phyloP scores from a whole-genome alignment of 2,329 filamentous ascomycete genomes.

The Dothideomycetes sp. region DNA sequence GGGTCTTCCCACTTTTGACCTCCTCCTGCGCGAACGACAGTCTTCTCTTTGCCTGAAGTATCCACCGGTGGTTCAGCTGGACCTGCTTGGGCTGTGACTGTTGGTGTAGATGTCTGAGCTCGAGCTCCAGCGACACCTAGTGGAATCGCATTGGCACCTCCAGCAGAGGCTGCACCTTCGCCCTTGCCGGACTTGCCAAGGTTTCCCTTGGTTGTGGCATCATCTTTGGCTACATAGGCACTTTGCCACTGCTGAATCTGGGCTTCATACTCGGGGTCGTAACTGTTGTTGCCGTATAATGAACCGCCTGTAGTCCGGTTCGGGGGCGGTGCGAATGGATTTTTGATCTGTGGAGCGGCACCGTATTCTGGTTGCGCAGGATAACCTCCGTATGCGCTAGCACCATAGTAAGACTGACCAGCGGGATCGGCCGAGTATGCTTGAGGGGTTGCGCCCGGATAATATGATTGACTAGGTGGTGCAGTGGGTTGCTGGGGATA shows the following conservation, averaged over 20 bases:
- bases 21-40: slow-evolving; percentile 77
- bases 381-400: slow-evolving; percentile 16
- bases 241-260: slow-evolving; percentile 94
- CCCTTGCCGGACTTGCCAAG: slow-evolving; percentile 21
- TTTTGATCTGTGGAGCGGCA: slow-evolving; percentile 54
- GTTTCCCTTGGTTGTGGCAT: slow-evolving; percentile 31
- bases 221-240: slow-evolving; percentile 62
- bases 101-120: slow-evolving; percentile 7
- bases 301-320: slow-evolving; percentile 12
- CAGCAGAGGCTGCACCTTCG: slow-evolving; percentile 22
- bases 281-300: slow-evolving; percentile 22
- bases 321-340: slow-evolving; percentile 62
- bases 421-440: slow-evolving; percentile 12
- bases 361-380: slow-evolving; percentile 10
- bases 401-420: slow-evolving; percentile 28
- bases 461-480: slow-evolving; percentile 4
- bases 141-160: slow-evolving; percentile 18
- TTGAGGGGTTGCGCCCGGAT: neutral
- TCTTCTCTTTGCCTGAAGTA: slow-evolving; percentile 58
- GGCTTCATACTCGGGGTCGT: slow-evolving; percentile 73
- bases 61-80: slow-evolving; percentile 28
- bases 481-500: slow-evolving; percentile 8
- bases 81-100: slow-evolving; percentile 22
- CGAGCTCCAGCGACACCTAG: slow-evolving; percentile 6
- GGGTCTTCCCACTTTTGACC: slow-evolving; percentile 89